These are phyloP conservation scores for Flueggea neowawraea DNA, from an alignment of 441 rosid species.

Conservation along the genomic window DNA sequence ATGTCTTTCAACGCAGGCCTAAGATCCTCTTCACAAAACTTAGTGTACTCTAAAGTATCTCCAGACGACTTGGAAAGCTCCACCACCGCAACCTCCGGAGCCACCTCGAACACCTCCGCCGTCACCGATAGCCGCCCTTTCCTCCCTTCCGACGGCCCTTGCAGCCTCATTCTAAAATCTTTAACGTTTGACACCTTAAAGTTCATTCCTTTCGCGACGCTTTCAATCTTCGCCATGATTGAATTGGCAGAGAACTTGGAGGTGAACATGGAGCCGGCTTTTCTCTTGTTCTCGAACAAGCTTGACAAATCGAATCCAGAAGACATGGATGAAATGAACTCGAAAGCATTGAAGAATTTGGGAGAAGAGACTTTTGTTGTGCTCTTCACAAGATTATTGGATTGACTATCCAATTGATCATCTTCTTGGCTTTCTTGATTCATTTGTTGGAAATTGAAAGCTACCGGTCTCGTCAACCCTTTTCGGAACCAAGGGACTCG, in stretches of 20 bases:
- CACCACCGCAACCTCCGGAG: slow-evolving; percentile 76
- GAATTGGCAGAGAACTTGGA: slow-evolving; percentile 51
- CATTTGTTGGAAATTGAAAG: slow-evolving; percentile 26
- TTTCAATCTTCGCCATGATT: slow-evolving; percentile 51
- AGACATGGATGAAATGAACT: slow-evolving; percentile 83
- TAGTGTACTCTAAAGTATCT: slow-evolving; percentile 71
- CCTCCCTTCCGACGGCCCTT: slow-evolving; percentile 61
- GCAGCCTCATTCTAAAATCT: slow-evolving; percentile 58
- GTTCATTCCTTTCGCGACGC: slow-evolving; percentile 46
- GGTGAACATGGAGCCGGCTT: slow-evolving; percentile 56
- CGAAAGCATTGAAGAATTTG: slow-evolving; percentile 75
- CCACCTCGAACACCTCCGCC: slow-evolving; percentile 87
- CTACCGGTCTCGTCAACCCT: slow-evolving; percentile 32
- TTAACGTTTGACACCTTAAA: slow-evolving; percentile 41
- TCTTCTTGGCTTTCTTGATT: slow-evolving; percentile 6
- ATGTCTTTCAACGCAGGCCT: slow-evolving; percentile 85
- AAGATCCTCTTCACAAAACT: slow-evolving; percentile 69
- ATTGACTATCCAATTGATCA: slow-evolving; percentile 12
- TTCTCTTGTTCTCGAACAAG: slow-evolving; percentile 56
- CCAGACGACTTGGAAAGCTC: slow-evolving; percentile 77
- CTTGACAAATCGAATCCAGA: slow-evolving; percentile 77
- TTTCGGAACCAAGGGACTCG: slow-evolving; percentile 61
- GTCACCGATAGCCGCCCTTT: slow-evolving; percentile 68
- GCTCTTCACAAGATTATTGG: neutral
- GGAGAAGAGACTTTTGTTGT: slow-evolving; percentile 39